These are phyloP conservation scores for Thuja plicata DNA, from an alignment of 83 land plant genomes.

Conservation along the genomic window DNA sequence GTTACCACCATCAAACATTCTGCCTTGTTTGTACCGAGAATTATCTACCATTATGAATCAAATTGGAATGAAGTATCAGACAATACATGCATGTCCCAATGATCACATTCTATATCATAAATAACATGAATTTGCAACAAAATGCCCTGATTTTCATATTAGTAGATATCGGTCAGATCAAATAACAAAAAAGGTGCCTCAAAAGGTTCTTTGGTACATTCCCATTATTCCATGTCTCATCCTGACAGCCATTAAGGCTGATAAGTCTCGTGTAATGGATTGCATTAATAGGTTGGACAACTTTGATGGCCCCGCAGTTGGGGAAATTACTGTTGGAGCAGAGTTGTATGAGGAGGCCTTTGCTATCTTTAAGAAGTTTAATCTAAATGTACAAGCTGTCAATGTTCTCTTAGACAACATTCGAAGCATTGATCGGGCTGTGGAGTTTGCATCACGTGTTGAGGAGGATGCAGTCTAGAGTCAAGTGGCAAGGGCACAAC, in stretches of 20 bases:
- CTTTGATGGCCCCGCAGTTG: constrained; percentile 99
- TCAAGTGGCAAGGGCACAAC: constrained; percentile 98
- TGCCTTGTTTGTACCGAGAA: too few relatives aligned
- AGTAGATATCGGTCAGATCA: too few relatives aligned
- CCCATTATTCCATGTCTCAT: too few relatives aligned
- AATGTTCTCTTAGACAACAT: constrained; percentile 94
- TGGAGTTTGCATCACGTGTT: constrained; percentile 94
- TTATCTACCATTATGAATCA: too few relatives aligned
- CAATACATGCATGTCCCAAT: too few relatives aligned
- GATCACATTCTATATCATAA: too few relatives aligned
- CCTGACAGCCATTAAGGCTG: constrained; percentile 95
- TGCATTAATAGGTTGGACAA: constrained; percentile 91
- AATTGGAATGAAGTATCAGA: too few relatives aligned
- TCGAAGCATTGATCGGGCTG: constrained; percentile 87
- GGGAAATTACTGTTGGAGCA: constrained; percentile 97
- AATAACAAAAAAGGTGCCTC: too few relatives aligned
- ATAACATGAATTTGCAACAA: too few relatives aligned
- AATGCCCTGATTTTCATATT: too few relatives aligned
- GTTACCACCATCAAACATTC: too few relatives aligned
- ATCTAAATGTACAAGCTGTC: constrained; percentile 87
- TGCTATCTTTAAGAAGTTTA: constrained; percentile 96
- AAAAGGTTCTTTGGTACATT: too few relatives aligned
- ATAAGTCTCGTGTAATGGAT: constrained; percentile 94
- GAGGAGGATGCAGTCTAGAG: constrained; percentile 99
- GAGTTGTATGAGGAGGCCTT: constrained; percentile 95